Percentiles rank a stretch among this genome's conserved stretches.
Conservation (phyloP, 1,284 basidiomycete genomes). For the Rhodotorula sp. region DNA sequence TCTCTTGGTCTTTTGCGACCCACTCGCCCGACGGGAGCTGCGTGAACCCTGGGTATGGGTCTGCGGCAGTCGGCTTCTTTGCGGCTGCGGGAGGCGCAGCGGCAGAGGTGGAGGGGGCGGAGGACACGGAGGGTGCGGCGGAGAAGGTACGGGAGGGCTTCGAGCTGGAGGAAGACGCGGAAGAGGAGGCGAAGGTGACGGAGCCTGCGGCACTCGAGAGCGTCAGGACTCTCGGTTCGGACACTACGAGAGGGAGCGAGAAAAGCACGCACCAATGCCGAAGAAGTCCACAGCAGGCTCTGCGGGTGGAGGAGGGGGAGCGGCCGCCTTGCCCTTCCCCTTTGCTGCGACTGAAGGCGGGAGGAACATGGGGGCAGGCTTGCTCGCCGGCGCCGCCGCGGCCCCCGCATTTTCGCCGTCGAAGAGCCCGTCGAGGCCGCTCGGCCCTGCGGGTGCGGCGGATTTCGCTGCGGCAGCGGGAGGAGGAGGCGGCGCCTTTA, state of each 20-base stretch:
- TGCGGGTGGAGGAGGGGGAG: neutral
- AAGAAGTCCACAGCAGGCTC: constrained; percentile 38
- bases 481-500: neutral
- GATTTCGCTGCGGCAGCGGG: neutral
- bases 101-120: constrained; percentile 18
- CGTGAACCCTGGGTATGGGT: constrained; percentile 46
- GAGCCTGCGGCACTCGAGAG: constrained; percentile 4
- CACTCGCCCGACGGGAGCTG: constrained; percentile 44
- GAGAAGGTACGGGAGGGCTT: constrained; percentile 11
- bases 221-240: neutral
- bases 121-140: constrained; percentile 18
- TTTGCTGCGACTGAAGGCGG: constrained; percentile 27
- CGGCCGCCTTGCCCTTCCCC: constrained; percentile 30
- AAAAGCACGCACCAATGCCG: constrained; percentile 27
- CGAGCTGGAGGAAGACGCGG: constrained; percentile 5
- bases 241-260: neutral
- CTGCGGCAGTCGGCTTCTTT: constrained; percentile 24
- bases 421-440: constrained; percentile 12
- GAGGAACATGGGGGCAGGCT: constrained; percentile 18
- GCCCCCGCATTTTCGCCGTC: neutral
- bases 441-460: neutral
- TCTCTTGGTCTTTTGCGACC: constrained; percentile 40
- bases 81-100: constrained; percentile 3
- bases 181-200: constrained; percentile 16
- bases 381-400: neutral